phyloP scores from a whole-genome alignment of 1,139 yeast genomes.

The Ogataea hybrid region DNA sequence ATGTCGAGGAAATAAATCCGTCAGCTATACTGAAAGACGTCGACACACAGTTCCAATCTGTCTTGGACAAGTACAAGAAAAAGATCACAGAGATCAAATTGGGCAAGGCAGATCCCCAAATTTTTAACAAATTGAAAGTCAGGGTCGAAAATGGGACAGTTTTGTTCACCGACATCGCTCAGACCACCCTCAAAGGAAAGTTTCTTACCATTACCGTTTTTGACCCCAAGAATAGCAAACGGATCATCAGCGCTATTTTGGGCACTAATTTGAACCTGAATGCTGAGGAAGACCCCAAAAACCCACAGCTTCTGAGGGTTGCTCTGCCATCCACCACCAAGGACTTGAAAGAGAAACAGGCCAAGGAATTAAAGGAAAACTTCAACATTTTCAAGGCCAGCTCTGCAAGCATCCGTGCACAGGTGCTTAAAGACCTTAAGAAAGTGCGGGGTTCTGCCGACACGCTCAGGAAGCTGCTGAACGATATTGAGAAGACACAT shows the following conservation, averaged over 20 bases:
- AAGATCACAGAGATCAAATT: constrained; percentile 59
- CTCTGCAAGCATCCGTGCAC: constrained; percentile 60
- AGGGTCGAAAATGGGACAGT: constrained; percentile 44
- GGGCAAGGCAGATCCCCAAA: constrained; percentile 64
- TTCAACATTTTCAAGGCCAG: constrained; percentile 67
- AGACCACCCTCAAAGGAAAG: constrained; percentile 66
- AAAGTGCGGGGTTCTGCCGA: constrained; percentile 56
- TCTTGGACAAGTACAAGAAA: constrained; percentile 54
- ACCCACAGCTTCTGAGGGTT: constrained; percentile 70
- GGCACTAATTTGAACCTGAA: constrained; percentile 70
- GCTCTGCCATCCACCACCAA: constrained; percentile 75
- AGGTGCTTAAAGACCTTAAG: constrained; percentile 57
- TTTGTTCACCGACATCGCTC: constrained; percentile 65
- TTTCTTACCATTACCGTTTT: constrained; percentile 69
- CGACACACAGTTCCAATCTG: constrained; percentile 44
- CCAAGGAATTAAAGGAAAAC: constrained; percentile 58
- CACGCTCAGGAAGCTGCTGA: constrained; percentile 48
- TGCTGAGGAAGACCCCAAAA: constrained; percentile 72
- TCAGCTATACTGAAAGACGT: constrained; percentile 38
- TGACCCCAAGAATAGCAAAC: constrained; percentile 72
- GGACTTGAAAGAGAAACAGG: constrained; percentile 52
- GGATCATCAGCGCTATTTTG: constrained; percentile 66
- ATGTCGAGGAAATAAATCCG: constrained; percentile 36
- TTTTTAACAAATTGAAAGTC: constrained; percentile 61
- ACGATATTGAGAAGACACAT: constrained; percentile 64